Conservation (phyloP, 768 basidiomycete species). For the Rhodocollybia butyracea region DNA sequence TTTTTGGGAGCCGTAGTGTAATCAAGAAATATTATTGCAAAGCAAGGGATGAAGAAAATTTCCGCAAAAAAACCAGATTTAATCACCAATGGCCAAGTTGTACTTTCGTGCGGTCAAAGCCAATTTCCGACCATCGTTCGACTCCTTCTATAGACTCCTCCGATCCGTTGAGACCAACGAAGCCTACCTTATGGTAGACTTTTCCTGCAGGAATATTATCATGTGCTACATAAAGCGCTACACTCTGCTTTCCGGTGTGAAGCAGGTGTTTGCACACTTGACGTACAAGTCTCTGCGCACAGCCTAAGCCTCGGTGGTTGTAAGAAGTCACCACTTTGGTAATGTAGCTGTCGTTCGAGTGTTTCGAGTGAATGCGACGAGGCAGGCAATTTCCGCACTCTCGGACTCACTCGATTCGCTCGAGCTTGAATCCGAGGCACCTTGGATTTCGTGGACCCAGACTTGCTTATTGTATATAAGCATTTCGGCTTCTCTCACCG, state of each 20-base stretch:
- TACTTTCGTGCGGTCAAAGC: slow-evolving; percentile 35
- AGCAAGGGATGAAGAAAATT: neutral
- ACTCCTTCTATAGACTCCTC: slow-evolving; percentile 25
- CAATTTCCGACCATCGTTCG: slow-evolving; percentile 48
- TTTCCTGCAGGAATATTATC: slow-evolving; percentile 35
- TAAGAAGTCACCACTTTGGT: slow-evolving; percentile 52
- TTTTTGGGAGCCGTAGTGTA: neutral
- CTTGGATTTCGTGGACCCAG: slow-evolving; percentile 43
- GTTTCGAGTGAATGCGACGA: slow-evolving; percentile 47
- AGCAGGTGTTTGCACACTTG: slow-evolving; percentile 39
- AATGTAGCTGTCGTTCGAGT: slow-evolving; percentile 41
- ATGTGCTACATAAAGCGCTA: slow-evolving; percentile 52
- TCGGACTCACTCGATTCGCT: neutral
- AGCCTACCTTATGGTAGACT: slow-evolving; percentile 48
- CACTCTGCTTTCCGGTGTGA: slow-evolving; percentile 24
- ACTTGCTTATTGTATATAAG: slow-evolving; percentile 35
- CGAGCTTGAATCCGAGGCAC: neutral
- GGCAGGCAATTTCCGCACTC: slow-evolving; percentile 37
- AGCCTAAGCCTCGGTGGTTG: slow-evolving; percentile 37
- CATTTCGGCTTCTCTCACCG: slow-evolving; percentile 36
- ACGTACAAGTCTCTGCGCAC: slow-evolving; percentile 45
- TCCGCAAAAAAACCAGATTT: neutral
- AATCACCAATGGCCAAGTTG: slow-evolving; percentile 51
- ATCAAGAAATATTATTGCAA: neutral
- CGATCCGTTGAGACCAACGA: slow-evolving; percentile 32